Evolutionary conservation across 768 basidiomycete genomes (phyloP), one percentile per base, ranked within the genome.

Genomic region (Serpula lacrymans): DNA sequence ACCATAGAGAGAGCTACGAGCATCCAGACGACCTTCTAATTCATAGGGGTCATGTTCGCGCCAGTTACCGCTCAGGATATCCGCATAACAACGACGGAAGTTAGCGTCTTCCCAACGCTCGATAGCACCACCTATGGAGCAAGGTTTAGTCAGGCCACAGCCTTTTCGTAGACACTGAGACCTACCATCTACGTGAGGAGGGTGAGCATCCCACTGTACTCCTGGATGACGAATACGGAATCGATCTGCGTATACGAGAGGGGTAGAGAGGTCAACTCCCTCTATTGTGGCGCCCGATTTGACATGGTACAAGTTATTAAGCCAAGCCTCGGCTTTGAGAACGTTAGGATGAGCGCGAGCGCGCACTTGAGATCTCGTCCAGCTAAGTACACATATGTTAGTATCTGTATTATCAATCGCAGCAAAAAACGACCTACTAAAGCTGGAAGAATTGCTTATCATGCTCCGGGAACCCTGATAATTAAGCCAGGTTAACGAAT

Each of bases 211-310:
- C 80, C 84, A 88, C 34, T 60, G 49, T 18, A 63, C 61, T 13
- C 83, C 84, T 1, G 85, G 80, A 44, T 78, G 77, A 38, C 87
- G 70, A 46, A 88, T 87, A 24, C 84, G 75, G 58, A 86, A 81
- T 24, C 84, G 68, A 55, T 88, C 85, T 0, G 82, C 84, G 46
- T 90, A 89, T 11, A 67, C 74, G 43, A 89, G 61, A 13, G 84
- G 80, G 3, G 74, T 69, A 6, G 70, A 64, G 23, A 85, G 65
- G 48, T 84, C 78, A 12, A 87, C 78, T 9, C 75, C 75, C 14
- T 77, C 71, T 16, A 63, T 53, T 14, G 51, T 55, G 21, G 53
- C 55, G 10, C 58, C 65, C 1, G 64, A 57, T 32, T 69, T 68
- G 26, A 59, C 49, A 40, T 72, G 74, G 55, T 83, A 85, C n/a